Base-by-base conservation (phyloP, 179 eudicot genomes). In the Corrigiola litoralis region DNA sequence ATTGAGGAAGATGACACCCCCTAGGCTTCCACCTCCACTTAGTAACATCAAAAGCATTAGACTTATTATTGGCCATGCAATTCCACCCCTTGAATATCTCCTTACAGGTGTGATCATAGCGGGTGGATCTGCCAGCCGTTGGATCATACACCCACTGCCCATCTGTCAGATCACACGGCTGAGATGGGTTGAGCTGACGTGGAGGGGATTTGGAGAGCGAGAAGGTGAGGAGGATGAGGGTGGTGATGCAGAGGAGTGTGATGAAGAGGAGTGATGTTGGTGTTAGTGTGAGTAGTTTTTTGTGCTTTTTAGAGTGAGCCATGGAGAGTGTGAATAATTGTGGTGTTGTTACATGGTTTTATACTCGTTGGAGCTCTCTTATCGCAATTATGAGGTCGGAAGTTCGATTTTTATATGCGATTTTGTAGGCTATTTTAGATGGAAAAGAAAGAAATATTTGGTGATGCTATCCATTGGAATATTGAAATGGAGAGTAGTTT, bases 21-120 rank as follows among this genome's bases (percentile, higher is more conserved):
- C 60, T 66, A 25, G 98, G 98, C 36, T 76, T 79, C 96, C 98
- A 92, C 0, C 80, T 85, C 98, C 98, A 92, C 72, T 72, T 82
- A 23, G 67, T 49, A 32, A 92, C 61, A 23, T 89, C 92, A 24
- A 74, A 11, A n/a, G 84, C 92, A 78, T 90, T 87, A 24, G 75
- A 72, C 67, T 90, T 92, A 32, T 80, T 72, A 29, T 81, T 77
- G 47, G 77, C 73, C 17, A 85, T 68, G 67, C 98, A 92, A 45
- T 90, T 92, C 98, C 98, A 92, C 1, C 98, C 96, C 71, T 85
- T 89, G 81, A 62, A 92, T 9, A 92, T 92, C 84, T 90, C 98
- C 79, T 85, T 92, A 48, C 98, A 92, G 4, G 90, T 82, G 36
- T 84, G 80, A 62, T 84, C 92, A 63, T 92, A 92, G 1, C 82